Evolutionary conservation across 257 asterid genomes (phyloP).

Genomic region (Penstemon davidsonii): DNA sequence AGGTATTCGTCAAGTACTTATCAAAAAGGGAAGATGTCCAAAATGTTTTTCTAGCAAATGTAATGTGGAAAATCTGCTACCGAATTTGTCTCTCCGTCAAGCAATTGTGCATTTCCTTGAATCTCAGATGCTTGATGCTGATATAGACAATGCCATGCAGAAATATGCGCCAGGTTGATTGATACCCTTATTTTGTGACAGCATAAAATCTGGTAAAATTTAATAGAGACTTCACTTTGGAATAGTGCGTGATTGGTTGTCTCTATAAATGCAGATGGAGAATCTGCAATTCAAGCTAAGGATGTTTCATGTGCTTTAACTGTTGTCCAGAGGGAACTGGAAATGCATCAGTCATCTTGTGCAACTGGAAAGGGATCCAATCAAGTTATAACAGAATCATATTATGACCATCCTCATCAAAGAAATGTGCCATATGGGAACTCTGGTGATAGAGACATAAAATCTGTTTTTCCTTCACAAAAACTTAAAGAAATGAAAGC

Average conservation of each 20-base stretch:
- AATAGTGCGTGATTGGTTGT: slow-evolving; percentile 12
- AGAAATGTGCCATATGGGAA: slow-evolving; percentile 31
- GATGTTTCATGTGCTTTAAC: slow-evolving; percentile 57
- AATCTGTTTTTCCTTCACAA: slow-evolving; percentile 28
- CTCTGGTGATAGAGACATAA: slow-evolving; percentile 32
- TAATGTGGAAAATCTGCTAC: slow-evolving; percentile 66
- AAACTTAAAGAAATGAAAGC: slow-evolving; percentile 35
- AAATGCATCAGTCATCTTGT: slow-evolving; percentile 67
- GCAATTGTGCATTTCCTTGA: slow-evolving; percentile 75
- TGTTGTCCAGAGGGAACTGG: slow-evolving; percentile 48
- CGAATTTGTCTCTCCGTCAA: slow-evolving; percentile 73
- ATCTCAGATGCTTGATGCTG: slow-evolving; percentile 53
- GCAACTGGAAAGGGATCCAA: slow-evolving; percentile 76
- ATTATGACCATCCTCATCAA: slow-evolving; percentile 33
- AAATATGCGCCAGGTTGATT: slow-evolving; percentile 71
- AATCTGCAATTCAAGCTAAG: slow-evolving; percentile 75
- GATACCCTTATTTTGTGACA: slow-evolving; percentile 8
- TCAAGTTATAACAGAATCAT: slow-evolving; percentile 46
- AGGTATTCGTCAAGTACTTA: slow-evolving; percentile 73
- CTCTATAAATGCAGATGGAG: slow-evolving; percentile 65
- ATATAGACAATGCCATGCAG: slow-evolving; percentile 46
- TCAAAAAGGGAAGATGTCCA: slow-evolving; percentile 73
- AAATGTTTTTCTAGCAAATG: slow-evolving; percentile 73
- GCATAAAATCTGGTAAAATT: slow-evolving; percentile 10
- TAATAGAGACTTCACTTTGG: not conserved